Percentiles rank a stretch among this genome's conserved stretches.
These are phyloP conservation scores for Austroboletus eburneus DNA, from an alignment of 768 basidiomycete species.

Conservation along the genomic window DNA sequence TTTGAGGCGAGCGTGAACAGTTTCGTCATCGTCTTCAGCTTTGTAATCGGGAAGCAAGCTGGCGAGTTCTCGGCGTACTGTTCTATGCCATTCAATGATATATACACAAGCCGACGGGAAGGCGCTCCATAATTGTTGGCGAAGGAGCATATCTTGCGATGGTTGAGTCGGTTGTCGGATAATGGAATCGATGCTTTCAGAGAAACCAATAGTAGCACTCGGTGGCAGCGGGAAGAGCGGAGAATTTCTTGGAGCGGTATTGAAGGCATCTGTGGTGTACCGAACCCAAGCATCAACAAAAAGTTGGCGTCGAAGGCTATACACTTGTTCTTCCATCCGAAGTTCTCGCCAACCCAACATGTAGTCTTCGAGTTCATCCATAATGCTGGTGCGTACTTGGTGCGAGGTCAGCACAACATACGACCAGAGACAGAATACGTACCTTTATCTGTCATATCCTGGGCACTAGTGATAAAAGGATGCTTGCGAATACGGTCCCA, in stretches of 20 bases:
- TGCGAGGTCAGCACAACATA: slow-evolving; percentile 5
- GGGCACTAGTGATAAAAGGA: slow-evolving; percentile 25
- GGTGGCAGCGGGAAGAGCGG: slow-evolving; percentile 28
- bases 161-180: slow-evolving; percentile 18
- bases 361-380: slow-evolving; percentile 21
- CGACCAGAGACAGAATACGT: background rate
- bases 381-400: slow-evolving; percentile 15
- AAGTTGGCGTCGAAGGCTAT: slow-evolving; percentile 20
- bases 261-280: slow-evolving; percentile 18
- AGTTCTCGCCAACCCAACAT: slow-evolving; percentile 31
- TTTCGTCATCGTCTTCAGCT: slow-evolving; percentile 13
- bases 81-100: slow-evolving; percentile 27
- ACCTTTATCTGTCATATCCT: slow-evolving; percentile 21
- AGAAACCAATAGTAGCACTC: slow-evolving; percentile 23
- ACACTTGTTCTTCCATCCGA: slow-evolving; percentile 28
- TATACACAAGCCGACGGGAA: slow-evolving; percentile 16
- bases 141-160: slow-evolving; percentile 10
- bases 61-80: slow-evolving; percentile 24
- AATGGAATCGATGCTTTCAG: slow-evolving; percentile 18
- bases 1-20: slow-evolving; percentile 18
- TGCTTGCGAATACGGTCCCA: slow-evolving; percentile 32
- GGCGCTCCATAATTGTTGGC: slow-evolving; percentile 11
- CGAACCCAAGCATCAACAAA: slow-evolving; percentile 26
- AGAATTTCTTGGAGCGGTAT: slow-evolving; percentile 5
- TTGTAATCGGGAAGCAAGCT: slow-evolving; percentile 22